These are phyloP conservation scores for Intubia oerlemansii DNA, from an alignment of 2,329 filamentous ascomycete species.

Conservation along the genomic window DNA sequence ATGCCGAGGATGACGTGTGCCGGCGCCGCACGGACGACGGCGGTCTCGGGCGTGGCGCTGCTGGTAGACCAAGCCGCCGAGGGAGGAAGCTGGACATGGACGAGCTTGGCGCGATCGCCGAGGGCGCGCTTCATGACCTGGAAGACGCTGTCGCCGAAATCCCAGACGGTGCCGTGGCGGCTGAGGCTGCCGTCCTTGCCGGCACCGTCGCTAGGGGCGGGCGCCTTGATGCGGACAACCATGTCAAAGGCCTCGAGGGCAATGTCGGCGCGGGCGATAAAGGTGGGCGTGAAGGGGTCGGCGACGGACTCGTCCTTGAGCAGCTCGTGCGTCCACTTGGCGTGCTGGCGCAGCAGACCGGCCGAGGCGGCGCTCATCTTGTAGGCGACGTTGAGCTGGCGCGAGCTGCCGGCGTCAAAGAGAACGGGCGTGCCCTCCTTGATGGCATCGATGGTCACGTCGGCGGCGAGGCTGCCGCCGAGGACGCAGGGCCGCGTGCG, in stretches of 20 bases:
- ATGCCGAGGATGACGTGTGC: conserved; percentile 39
- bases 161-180: conserved; percentile 20
- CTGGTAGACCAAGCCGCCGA: conserved; percentile 24
- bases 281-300: conserved; percentile 69
- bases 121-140: conserved; percentile 47
- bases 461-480: conserved; percentile 22
- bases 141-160: conserved; percentile 37
- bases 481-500: conserved; percentile 40
- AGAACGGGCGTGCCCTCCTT: conserved; percentile 40
- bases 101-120: conserved; percentile 48
- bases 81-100: conserved; percentile 32
- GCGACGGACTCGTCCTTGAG: conserved; percentile 49
- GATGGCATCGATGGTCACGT: conserved; percentile 11
- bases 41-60: conserved; percentile 10
- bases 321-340: conserved; percentile 50
- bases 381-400: conserved; percentile 64
- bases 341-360: conserved; percentile 48
- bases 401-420: conserved; percentile 43
- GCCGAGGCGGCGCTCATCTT: conserved; percentile 87
- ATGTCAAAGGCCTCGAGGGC: conserved; percentile 34
- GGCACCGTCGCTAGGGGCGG: conserved; percentile 1
- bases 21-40: neutral
- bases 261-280: conserved; percentile 43
- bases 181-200: conserved; percentile 9
- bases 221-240: conserved; percentile 14